phyloP scores from a whole-genome alignment of 192 early-diverging fungal genomes.

The Funneliformis geosporum region DNA sequence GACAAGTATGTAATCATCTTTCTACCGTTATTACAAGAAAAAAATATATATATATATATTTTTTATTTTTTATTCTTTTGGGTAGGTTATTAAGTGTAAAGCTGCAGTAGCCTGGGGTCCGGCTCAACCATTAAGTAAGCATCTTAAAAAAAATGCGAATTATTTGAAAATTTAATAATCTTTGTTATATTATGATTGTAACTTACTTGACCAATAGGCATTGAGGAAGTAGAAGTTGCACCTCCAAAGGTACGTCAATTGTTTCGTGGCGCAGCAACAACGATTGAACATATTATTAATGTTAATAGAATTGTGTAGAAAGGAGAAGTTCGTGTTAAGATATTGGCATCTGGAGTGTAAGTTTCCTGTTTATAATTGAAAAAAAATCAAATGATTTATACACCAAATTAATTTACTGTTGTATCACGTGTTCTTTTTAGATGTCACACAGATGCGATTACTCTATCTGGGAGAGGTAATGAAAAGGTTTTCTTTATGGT shows the following conservation, averaged over 20 bases:
- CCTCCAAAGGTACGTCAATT: conserved; percentile 70
- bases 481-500: background rate
- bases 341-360: conserved; percentile 85
- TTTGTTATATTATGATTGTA: too few species aligned
- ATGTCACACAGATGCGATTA: conserved; percentile 97
- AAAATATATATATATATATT: too few species aligned
- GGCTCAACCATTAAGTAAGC: conserved; percentile 85
- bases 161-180: background rate
- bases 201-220: too few species aligned
- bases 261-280: background rate
- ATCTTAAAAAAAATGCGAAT: too few species aligned
- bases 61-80: background rate
- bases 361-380: background rate
- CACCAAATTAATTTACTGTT: conserved; percentile 12
- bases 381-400: conserved; percentile 8
- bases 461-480: conserved; percentile 74
- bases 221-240: conserved; percentile 94
- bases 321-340: conserved; percentile 93
- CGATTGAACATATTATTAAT: background rate
- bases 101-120: conserved; percentile 97
- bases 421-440: conserved; percentile 31
- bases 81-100: conserved; percentile 71
- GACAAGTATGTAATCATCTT: conserved; percentile 7
- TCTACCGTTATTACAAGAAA: too few species aligned
- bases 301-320: background rate